A percentile compares a stretch with the other conserved stretches of the same genome.
Conservation (phyloP, 768 basidiomycete species). For the Tephrocybe sp. region DNA sequence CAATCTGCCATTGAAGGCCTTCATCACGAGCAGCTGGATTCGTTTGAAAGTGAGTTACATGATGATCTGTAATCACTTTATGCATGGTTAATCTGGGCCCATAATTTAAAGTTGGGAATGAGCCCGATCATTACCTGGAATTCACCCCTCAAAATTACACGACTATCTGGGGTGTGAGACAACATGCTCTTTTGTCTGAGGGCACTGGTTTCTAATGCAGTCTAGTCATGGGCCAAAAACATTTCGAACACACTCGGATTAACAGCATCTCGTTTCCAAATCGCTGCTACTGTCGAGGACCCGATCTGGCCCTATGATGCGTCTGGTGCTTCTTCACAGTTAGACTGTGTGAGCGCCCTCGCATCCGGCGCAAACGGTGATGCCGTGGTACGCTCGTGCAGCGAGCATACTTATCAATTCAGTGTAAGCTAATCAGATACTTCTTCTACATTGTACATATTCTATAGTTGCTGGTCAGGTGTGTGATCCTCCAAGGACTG, state of each 20-base stretch:
- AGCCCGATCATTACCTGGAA: constrained; percentile 50
- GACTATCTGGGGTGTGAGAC: constrained; percentile 46
- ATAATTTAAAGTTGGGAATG: constrained; percentile 50
- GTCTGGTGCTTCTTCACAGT: constrained; percentile 39
- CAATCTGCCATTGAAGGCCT: constrained; percentile 40
- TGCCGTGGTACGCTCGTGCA: constrained; percentile 45
- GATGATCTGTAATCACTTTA: neutral
- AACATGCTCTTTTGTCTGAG: constrained; percentile 8
- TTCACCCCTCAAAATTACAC: constrained; percentile 47
- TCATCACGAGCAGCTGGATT: constrained; percentile 33
- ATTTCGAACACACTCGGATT: constrained; percentile 41
- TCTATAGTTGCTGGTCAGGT: constrained; percentile 22
- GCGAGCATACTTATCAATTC: constrained; percentile 57
- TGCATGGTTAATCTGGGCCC: no score
- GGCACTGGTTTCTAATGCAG: neutral
- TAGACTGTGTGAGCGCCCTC: constrained; percentile 50
- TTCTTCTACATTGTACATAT: neutral
- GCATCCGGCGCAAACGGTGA: constrained; percentile 44
- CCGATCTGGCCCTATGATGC: constrained; percentile 52
- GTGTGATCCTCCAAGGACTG: constrained; percentile 41
- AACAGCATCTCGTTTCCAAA: constrained; percentile 41
- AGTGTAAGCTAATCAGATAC: constrained; percentile 33
- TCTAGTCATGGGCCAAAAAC: constrained; percentile 49
- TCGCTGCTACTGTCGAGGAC: constrained; percentile 51
- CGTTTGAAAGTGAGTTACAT: constrained; percentile 42